These are phyloP conservation scores for Solanum clarkiae DNA, from an alignment of 257 asterid genomes.

Conservation along the genomic window DNA sequence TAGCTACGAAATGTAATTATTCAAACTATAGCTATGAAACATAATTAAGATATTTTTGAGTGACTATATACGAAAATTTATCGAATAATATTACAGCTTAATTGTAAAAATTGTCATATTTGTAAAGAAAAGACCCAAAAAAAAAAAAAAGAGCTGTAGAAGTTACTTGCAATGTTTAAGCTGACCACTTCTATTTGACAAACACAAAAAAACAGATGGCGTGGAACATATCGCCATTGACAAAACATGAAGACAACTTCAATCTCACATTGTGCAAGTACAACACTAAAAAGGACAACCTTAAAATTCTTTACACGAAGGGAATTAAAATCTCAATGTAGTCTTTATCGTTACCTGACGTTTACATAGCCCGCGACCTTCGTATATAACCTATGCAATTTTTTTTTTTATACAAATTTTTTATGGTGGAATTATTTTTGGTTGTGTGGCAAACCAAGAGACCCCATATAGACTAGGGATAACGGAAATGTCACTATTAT, in stretches of 20 bases:
- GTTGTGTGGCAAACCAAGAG: background rate
- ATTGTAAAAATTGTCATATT: background rate
- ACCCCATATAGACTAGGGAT: background rate
- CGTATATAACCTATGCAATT: background rate
- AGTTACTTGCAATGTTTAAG: background rate
- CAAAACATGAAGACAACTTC: background rate
- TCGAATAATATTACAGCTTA: too few relatives aligned
- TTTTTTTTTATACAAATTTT: background rate
- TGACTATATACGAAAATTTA: too few relatives aligned
- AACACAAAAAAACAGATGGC: background rate
- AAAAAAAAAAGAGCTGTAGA: background rate
- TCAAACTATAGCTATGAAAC: too few relatives aligned
- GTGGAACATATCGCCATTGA: background rate
- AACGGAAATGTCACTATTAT: background rate
- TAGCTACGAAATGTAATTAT: too few relatives aligned
- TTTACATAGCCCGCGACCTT: background rate
- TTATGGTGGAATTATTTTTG: background rate
- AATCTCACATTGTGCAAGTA: background rate
- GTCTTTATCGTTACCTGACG: too few relatives aligned
- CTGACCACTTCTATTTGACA: background rate
- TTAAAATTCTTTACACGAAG: background rate
- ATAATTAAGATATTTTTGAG: too few relatives aligned
- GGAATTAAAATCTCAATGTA: background rate
- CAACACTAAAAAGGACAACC: background rate
- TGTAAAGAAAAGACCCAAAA: background rate